Conservation (phyloP, 192 early-diverging fungal genomes). For the Diversispora eburnea region DNA sequence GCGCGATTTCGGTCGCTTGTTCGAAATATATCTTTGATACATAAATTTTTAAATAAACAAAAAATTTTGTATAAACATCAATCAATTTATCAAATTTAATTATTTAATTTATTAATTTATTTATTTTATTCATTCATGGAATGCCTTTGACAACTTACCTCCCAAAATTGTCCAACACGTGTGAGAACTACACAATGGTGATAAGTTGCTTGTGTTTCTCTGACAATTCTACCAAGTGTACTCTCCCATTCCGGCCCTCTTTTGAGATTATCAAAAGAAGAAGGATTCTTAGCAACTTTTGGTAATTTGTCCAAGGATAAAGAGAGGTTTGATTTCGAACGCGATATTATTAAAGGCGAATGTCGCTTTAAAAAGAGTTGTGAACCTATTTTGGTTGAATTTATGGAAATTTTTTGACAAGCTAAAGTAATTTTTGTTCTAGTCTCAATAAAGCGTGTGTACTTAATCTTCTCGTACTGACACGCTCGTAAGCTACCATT, state of each 20-base stretch:
- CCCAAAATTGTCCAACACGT: slow-evolving; percentile 80
- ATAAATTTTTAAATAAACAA: neutral
- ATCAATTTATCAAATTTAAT: neutral
- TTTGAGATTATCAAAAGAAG: neutral
- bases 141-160: slow-evolving; percentile 38
- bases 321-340: neutral
- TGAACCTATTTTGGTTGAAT: no score
- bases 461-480: no score
- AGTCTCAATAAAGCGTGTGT: no score
- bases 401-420: no score
- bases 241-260: slow-evolving; percentile 21
- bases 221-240: slow-evolving; percentile 36
- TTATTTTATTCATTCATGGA: neutral
- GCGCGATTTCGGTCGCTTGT: slow-evolving; percentile 64
- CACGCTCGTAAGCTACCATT: no score
- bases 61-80: neutral
- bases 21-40: slow-evolving; percentile 59
- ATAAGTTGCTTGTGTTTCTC: slow-evolving; percentile 53
- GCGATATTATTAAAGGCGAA: neutral
- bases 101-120: neutral
- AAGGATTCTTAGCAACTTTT: neutral
- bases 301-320: slow-evolving; percentile 1
- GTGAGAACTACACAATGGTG: slow-evolving; percentile 66
- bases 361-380: no score
- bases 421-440: no score